Evolutionary conservation across 176 grass and related monocot genomes (phyloP).

Genomic region (Juncus inflexus): DNA sequence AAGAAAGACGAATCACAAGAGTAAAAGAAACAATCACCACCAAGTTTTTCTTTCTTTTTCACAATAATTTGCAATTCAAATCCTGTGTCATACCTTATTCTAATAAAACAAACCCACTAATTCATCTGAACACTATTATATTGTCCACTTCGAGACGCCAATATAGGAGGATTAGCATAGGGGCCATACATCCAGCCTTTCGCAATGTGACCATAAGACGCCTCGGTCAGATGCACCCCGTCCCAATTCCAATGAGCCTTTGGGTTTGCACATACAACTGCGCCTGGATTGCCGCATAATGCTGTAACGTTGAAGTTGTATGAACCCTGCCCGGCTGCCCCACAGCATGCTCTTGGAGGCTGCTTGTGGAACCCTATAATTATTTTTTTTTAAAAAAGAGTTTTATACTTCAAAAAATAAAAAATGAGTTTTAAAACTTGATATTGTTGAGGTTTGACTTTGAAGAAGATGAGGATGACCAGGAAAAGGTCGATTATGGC

Average conservation of each 20-base stretch:
- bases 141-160: neutral
- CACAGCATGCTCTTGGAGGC: constrained; percentile 57
- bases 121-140: neutral
- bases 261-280: constrained; percentile 38
- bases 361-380: constrained; percentile 46
- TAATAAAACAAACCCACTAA: neutral
- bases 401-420: too few relatives aligned
- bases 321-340: constrained; percentile 33
- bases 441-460: too few relatives aligned
- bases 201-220: constrained; percentile 61
- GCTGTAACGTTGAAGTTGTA: constrained; percentile 75
- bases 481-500: too few relatives aligned
- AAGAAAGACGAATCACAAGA: neutral
- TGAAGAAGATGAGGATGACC: too few relatives aligned
- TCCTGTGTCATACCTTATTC: too few relatives aligned
- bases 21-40: constrained; percentile 31
- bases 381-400: too few relatives aligned
- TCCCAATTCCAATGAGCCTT: constrained; percentile 73
- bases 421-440: too few relatives aligned
- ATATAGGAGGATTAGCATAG: constrained; percentile 59
- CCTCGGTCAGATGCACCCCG: constrained; percentile 60
- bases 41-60: neutral
- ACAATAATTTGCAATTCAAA: neutral
- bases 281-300: constrained; percentile 42
- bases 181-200: constrained; percentile 73